Evolutionary conservation across 257 asterid genomes (phyloP), one percentile per base, ranked within the genome.

Genomic region (Solanum rostratum): DNA sequence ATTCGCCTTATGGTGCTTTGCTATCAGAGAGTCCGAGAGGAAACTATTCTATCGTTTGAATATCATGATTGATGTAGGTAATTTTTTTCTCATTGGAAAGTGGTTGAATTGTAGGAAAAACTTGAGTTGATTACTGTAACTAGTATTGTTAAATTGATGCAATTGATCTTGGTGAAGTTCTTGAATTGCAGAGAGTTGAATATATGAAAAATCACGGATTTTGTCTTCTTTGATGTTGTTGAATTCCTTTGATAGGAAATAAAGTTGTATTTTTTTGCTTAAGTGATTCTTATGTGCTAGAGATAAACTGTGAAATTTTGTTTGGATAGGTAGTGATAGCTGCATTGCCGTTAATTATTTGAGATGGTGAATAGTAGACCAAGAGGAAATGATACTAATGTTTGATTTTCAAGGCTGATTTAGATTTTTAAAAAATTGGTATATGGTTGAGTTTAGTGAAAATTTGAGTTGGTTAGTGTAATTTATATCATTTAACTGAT

Each of bases 1-100:
- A 90, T 78, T 93, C 98, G 62, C 99, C 98, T 4, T 95, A 94
- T 69, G 99, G 98, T 10, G 84, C 96, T 65, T 87, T 97, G 93
- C 93, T 97, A 16, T 91, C 92, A 33, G 97, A 93, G 84, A 90
- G 92, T 85, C 98, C 97, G 12, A 88, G 91, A 84, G 99, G 98
- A 60, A 94, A 87, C 7, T 95, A 95, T 81, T 83, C 93, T 29
- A 91, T 93, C 84, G 96, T 92, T 84, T 95, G 95, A 94, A 55
- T 78, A 13, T 70, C 81, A 76, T 76, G 43, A 43, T 73, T 7
- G 30, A 43, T 73, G 46, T 68, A 68, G 78, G 50, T 68, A 37
- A 43, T 3, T n/a, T 22, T 71, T 68, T 30, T 6, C 15, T 37
- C 24, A 68, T 68, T 5, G 78, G 15, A 41, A 33, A 33, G 27